Evolutionary conservation across 257 asterid genomes (phyloP), one percentile per base, ranked within the genome.

Genomic region (Gardenia jasminoides): DNA sequence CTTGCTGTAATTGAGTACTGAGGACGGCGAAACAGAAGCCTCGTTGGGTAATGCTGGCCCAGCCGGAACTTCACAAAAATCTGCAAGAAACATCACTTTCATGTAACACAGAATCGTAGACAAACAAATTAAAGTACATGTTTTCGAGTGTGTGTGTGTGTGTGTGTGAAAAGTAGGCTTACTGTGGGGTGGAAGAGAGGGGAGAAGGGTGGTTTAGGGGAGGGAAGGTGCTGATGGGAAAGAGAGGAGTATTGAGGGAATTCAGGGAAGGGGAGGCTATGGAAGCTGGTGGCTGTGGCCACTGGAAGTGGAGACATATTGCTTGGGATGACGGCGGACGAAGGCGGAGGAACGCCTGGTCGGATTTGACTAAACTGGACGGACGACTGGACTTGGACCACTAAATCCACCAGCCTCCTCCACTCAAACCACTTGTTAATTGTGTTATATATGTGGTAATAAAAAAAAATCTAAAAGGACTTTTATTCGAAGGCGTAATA

Each of bases 1-100:
- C 44, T 68, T 46, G 76, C 28, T 75, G 83, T 67, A 67, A 80
- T 44, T 62, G 75, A 80, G 33, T 62, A 68, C 41, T 80, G 80
- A 68, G 73, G 76, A 56, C 43, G 58, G 43, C 48, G 36, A 15
- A 67, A 62, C 13, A 54, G 24, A 28, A 69, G 31, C 50, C 76
- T 75, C 17, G 65, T 52, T 24, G 10, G 3, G 64, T 54, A 54
- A 11, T 15, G 46, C 59, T 56, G 65, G 58, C 2, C 67, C 77
- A 46, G 30, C 80, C 65, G 73, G 16, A 67, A 58, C 74, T 80
- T 80, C 6, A 44, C 77, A 58, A 80, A 54, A 75, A 17, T 66
- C 83, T 80, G 80, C 80, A 58, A 4, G 20, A 24, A 54, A n/a
- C 20, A 4, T 47, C 15, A 46, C 10, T 20, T 36, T 36, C 41